phyloP scores from a whole-genome alignment of 768 basidiomycete species.

The Mycena galericulata region DNA sequence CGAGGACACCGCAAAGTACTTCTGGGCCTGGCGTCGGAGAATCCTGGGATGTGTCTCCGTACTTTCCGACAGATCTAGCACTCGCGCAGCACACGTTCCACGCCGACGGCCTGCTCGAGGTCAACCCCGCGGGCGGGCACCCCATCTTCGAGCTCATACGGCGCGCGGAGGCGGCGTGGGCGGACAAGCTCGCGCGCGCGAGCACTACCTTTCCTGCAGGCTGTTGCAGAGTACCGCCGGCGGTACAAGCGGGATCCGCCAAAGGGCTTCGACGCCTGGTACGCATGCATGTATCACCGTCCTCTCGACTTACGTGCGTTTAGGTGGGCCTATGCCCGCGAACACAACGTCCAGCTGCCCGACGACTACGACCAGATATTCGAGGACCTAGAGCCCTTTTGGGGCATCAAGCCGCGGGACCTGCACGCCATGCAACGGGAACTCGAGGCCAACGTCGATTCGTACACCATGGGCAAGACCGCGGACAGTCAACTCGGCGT shows the following conservation, averaged over 20 bases:
- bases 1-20: no score
- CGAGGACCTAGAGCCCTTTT: slow-evolving; percentile 87
- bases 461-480: slow-evolving; percentile 57
- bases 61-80: no score
- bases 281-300: slow-evolving; percentile 37
- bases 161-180: slow-evolving; percentile 53
- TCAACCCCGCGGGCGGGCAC: slow-evolving; percentile 52
- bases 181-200: slow-evolving; percentile 68
- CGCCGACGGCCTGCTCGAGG: slow-evolving; percentile 49
- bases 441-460: slow-evolving; percentile 52
- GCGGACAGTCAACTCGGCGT: slow-evolving; percentile 42
- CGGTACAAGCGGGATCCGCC: slow-evolving; percentile 87
- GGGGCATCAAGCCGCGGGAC: slow-evolving; percentile 66
- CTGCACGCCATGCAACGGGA: slow-evolving; percentile 50
- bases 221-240: slow-evolving; percentile 80
- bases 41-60: no score
- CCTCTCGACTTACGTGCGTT: slow-evolving; percentile 29
- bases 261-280: slow-evolving; percentile 91
- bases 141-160: slow-evolving; percentile 60
- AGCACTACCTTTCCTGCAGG: slow-evolving; percentile 81
- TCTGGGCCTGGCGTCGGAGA: no score
- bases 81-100: slow-evolving; percentile 15
- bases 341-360: slow-evolving; percentile 81
- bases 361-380: slow-evolving; percentile 88
- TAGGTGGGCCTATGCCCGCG: slow-evolving; percentile 69